These are phyloP conservation scores for Microbotryum intermedium DNA, from an alignment of 1,284 basidiomycete species.

Conservation along the genomic window DNA sequence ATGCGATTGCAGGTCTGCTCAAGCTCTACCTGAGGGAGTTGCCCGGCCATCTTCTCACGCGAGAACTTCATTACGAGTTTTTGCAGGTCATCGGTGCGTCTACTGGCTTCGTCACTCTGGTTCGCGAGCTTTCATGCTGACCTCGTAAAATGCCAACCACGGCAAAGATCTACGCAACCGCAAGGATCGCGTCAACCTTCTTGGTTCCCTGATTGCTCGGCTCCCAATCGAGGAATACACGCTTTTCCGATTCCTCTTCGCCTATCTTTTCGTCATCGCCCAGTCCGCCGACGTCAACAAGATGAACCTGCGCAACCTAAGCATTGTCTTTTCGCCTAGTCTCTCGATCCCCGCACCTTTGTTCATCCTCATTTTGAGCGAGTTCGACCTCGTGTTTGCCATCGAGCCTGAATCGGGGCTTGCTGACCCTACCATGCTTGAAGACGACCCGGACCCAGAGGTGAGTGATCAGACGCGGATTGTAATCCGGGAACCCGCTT, in stretches of 20 bases:
- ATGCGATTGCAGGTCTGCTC: slow-evolving; percentile 84
- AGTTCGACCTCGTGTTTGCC: slow-evolving; percentile 55
- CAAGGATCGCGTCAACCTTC: slow-evolving; percentile 75
- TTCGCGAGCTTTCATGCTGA: slow-evolving; percentile 3
- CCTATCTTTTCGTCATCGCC: slow-evolving; percentile 92
- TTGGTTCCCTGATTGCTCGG: slow-evolving; percentile 73
- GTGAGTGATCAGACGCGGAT: background rate
- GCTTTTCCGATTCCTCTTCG: slow-evolving; percentile 60
- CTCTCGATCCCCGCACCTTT: slow-evolving; percentile 89
- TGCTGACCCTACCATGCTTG: slow-evolving; percentile 14
- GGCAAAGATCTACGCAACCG: slow-evolving; percentile 66
- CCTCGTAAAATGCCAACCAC: background rate
- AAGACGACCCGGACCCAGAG: background rate
- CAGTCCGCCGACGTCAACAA: slow-evolving; percentile 85
- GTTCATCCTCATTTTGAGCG: slow-evolving; percentile 82
- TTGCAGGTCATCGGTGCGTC: slow-evolving; percentile 78
- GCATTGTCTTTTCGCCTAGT: slow-evolving; percentile 94
- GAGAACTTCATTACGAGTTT: slow-evolving; percentile 78
- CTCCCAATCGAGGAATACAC: slow-evolving; percentile 90
- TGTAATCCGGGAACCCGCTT: background rate
- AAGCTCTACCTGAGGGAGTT: slow-evolving; percentile 85
- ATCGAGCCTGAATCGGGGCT: slow-evolving; percentile 35
- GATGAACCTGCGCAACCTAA: slow-evolving; percentile 98
- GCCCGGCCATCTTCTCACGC: slow-evolving; percentile 81
- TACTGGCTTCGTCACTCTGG: slow-evolving; percentile 4